Base-by-base conservation (phyloP, 495 filamentous ascomycete genomes). In the Hypoxylon trugodes region DNA sequence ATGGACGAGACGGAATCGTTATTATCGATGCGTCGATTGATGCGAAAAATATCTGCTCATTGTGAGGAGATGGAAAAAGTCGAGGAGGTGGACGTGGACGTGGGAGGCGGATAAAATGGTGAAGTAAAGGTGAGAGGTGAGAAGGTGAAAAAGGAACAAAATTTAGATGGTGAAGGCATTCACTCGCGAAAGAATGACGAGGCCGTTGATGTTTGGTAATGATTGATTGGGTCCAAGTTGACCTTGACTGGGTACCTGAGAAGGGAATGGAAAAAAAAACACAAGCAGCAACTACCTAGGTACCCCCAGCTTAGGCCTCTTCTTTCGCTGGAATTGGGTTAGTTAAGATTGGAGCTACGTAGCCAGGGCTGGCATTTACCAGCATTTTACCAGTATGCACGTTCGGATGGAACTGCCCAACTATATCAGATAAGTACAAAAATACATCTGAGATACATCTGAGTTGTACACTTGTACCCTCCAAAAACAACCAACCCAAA, bases 151-250 rank as follows among this genome's bases (percentile, higher is more conserved):
- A 69, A 58, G 59, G 43, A 68, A 52, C 51, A 46, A 64, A 68
- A 51, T 52, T 53, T 51, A 50, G 45, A 47, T 48, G 48, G 47
- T 63, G 54, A 60, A 54, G 52, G 59, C 32, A 61, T 58, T 62
- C 51, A 46, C 45, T 61, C 37, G 53, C 48, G 62, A 66, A 69
- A 64, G 64, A 71, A 71, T 69, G 63, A 74, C 65, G 66, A 72
- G 61, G 55, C 56, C 47, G 66, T 70, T 50, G 59, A 69, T 67
- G 64, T 67, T 66, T 72, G 70, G 70, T 59, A 59, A 38, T 19
- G 35, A 54, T 66, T 72, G 67, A 68, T 70, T 73, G 70, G 67
- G 46, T 51, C 63, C 16, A 36, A 60, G 55, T 57, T 59, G 40
- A 61, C 54, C 42, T 50, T 65, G 35, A 35, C 61, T 65, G 45